phyloP scores from a whole-genome alignment of 495 filamentous ascomycete genomes.

The Penicillium chermesinum region DNA sequence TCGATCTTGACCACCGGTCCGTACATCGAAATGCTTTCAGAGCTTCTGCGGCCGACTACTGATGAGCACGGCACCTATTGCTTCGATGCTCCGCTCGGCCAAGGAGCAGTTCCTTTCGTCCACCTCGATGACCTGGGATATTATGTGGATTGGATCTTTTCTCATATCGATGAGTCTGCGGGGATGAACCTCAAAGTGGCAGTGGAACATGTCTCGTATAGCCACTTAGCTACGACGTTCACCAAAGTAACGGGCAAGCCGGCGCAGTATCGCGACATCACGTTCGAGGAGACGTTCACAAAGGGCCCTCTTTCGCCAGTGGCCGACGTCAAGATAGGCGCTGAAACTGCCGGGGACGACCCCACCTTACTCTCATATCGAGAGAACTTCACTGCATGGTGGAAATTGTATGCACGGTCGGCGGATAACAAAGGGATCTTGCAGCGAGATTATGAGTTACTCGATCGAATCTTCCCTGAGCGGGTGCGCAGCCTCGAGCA shows the following conservation, averaged over 20 bases:
- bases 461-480: background rate
- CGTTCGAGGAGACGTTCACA: background rate
- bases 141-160: conserved; percentile 1
- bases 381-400: background rate
- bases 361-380: background rate
- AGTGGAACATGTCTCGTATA: background rate
- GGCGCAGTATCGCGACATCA: background rate
- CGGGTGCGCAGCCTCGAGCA: conserved; percentile 11
- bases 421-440: background rate
- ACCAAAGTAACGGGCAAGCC: conserved; percentile 1
- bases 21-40: conserved; percentile 1
- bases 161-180: background rate
- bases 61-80: background rate
- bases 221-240: background rate
- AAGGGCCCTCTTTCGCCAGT: background rate
- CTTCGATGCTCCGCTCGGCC: background rate
- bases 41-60: background rate
- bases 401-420: background rate
- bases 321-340: background rate
- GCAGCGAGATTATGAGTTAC: background rate
- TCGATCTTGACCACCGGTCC: background rate
- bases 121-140: background rate
- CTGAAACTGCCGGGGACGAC: background rate
- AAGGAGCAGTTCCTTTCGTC: background rate
- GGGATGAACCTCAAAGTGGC: conserved; percentile 1